These are phyloP conservation scores for Pythium scleroteichum DNA, from an alignment of 352 stramenopile species.

Conservation along the genomic window DNA sequence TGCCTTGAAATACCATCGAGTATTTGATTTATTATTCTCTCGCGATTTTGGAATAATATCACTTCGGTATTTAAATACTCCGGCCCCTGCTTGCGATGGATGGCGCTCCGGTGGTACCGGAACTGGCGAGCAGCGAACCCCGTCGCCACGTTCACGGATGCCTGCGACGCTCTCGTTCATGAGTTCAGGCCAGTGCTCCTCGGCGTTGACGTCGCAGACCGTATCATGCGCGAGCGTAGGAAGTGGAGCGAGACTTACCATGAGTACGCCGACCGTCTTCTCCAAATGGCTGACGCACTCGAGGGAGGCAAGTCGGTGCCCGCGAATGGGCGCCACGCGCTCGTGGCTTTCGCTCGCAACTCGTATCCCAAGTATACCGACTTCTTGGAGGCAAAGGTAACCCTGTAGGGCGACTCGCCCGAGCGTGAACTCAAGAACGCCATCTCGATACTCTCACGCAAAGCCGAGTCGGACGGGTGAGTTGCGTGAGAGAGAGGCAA, in stretches of 20 bases:
- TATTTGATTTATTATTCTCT: too few relatives aligned
- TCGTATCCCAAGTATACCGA: constrained; percentile 5
- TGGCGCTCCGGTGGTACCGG: constrained; percentile 2
- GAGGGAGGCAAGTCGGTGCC: constrained; percentile 5
- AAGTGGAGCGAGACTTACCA: constrained; percentile 15
- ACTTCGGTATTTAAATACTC: too few relatives aligned
- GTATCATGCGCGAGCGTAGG: constrained; percentile 6
- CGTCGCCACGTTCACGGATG: background rate
- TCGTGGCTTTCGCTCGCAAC: constrained; percentile 7
- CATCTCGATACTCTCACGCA: background rate
- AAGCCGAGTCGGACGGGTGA: constrained; percentile 12
- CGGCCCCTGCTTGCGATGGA: too few relatives aligned
- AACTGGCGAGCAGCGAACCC: background rate
- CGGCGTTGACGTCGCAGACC: constrained; percentile 1
- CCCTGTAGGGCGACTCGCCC: background rate
- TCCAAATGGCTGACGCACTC: constrained; percentile 10
- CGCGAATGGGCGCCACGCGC: constrained; percentile 1
- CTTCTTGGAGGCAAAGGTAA: constrained; percentile 8
- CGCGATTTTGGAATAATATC: too few relatives aligned
- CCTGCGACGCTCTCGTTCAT: background rate
- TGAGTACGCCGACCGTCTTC: constrained; percentile 9
- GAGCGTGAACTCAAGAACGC: constrained; percentile 1
- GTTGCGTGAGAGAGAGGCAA: too few relatives aligned
- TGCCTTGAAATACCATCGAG: too few relatives aligned
- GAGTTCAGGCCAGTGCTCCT: constrained; percentile 1